phyloP scores from a whole-genome alignment of 1,139 yeast species.

The Magnusiomyces suaveolens region DNA sequence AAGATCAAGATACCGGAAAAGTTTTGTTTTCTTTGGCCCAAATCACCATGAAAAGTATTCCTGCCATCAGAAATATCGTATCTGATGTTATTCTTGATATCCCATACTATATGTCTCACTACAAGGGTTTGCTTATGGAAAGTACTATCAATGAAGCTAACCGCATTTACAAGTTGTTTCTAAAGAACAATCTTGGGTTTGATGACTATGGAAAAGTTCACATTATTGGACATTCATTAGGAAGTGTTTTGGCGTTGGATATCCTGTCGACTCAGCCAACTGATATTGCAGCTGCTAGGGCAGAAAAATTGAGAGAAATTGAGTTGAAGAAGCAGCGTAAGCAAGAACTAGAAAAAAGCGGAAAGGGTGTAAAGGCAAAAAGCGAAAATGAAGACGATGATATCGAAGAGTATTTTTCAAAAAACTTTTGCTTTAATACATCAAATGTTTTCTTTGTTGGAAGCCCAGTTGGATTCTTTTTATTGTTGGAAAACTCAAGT shows the following conservation, averaged over 20 bases:
- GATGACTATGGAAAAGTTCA: constrained; percentile 54
- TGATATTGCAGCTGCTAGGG: not conserved
- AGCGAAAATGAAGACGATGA: constrained; percentile 5
- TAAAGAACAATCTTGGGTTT: constrained; percentile 60
- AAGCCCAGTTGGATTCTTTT: constrained; percentile 79
- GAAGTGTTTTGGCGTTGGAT: constrained; percentile 79
- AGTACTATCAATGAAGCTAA: constrained; percentile 68
- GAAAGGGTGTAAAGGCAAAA: not conserved
- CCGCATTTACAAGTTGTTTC: constrained; percentile 50
- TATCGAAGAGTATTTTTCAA: not conserved
- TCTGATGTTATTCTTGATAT: constrained; percentile 86
- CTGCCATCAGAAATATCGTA: constrained; percentile 62
- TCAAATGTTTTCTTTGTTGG: constrained; percentile 74
- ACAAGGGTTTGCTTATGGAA: constrained; percentile 50
- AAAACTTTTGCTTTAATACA: constrained; percentile 51
- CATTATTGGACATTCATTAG: constrained; percentile 82
- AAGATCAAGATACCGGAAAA: constrained; percentile 15
- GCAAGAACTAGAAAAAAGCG: constrained; percentile 1
- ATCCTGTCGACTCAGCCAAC: constrained; percentile 54
- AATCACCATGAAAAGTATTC: constrained; percentile 72
- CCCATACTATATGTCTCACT: constrained; percentile 72
- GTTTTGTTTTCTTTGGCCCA: constrained; percentile 55
- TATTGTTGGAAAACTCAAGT: constrained; percentile 25
- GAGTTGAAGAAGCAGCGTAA: constrained; percentile 2
- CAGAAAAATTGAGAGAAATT: not conserved